Percentiles rank a stretch among this genome's conserved stretches.
Evolutionary conservation across 345 rosid species (phyloP).

Genomic region (Euclidium syriacum): DNA sequence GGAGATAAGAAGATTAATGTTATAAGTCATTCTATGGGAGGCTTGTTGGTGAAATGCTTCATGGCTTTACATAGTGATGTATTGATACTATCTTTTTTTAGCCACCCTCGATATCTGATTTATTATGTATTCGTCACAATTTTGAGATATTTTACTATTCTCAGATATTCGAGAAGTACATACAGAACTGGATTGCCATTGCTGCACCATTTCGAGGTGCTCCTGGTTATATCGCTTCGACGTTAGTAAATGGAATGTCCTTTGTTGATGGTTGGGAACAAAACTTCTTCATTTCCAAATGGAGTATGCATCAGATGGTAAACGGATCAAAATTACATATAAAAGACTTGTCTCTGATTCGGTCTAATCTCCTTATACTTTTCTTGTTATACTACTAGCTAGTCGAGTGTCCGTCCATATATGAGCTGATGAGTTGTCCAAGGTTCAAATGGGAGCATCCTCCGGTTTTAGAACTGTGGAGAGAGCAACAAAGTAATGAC

Average conservation of each 20-base stretch:
- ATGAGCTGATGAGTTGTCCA: conserved; percentile 78
- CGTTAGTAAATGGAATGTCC: conserved; percentile 91
- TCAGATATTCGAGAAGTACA: conserved; percentile 85
- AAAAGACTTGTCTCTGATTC: not conserved
- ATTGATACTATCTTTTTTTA: conserved; percentile 8
- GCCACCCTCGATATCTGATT: not conserved
- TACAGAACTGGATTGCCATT: conserved; percentile 94
- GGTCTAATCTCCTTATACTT: no score
- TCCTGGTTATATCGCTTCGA: conserved; percentile 75
- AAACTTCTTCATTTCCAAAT: conserved; percentile 88
- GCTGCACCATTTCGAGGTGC: conserved; percentile 98
- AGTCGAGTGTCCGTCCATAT: conserved; percentile 84
- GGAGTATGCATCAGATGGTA: conserved; percentile 99
- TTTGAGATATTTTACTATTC: not conserved
- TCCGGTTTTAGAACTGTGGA: conserved; percentile 74
- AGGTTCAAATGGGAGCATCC: conserved; percentile 56
- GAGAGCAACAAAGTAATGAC: conserved; percentile 43
- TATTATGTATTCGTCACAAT: not conserved
- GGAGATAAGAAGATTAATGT: conserved; percentile 88
- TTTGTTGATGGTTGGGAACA: conserved; percentile 99
- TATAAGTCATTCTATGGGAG: conserved; percentile 97
- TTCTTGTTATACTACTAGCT: conserved; percentile 45
- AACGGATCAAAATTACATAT: not conserved
- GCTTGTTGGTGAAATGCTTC: conserved; percentile 89
- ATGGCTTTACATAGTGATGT: conserved; percentile 78